These are phyloP conservation scores for Penicillium fuscoglaucum DNA, from an alignment of 2,329 filamentous ascomycete species.

Conservation along the genomic window DNA sequence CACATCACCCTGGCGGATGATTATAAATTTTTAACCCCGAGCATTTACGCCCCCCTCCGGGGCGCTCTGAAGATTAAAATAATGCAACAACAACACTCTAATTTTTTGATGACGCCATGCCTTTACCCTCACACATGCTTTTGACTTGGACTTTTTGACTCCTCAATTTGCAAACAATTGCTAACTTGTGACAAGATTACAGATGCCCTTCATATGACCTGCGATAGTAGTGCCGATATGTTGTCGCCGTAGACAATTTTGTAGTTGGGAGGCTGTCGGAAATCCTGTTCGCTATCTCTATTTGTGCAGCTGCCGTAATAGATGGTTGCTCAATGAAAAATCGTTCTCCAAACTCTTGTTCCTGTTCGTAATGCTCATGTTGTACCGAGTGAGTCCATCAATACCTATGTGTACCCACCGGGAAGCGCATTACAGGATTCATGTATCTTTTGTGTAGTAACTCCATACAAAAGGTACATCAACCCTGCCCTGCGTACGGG, in stretches of 20 bases:
- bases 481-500: too few relatives aligned
- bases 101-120: conserved; percentile 65
- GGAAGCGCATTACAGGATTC: background rate
- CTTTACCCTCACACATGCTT: conserved; percentile 9
- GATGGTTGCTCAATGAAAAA: conserved; percentile 12
- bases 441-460: background rate
- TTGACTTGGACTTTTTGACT: conserved; percentile 9
- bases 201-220: conserved; percentile 14
- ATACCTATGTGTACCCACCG: too few relatives aligned
- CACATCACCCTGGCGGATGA: conserved; percentile 50
- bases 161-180: conserved; percentile 21
- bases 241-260: conserved; percentile 16
- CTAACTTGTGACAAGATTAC: conserved; percentile 22
- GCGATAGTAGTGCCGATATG: conserved; percentile 7
- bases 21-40: conserved; percentile 69
- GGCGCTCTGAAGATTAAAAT: conserved; percentile 56
- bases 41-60: conserved; percentile 38
- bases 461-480: too few relatives aligned
- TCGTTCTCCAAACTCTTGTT: background rate
- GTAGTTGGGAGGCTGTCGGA: conserved; percentile 7
- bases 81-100: conserved; percentile 67
- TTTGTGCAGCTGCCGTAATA: conserved; percentile 11
- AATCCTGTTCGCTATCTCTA: conserved; percentile 3
- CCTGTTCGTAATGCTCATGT: background rate
- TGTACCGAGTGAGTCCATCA: background rate